These are phyloP conservation scores for Ceratonia siliqua DNA, from an alignment of 306 rosid species.

Conservation along the genomic window DNA sequence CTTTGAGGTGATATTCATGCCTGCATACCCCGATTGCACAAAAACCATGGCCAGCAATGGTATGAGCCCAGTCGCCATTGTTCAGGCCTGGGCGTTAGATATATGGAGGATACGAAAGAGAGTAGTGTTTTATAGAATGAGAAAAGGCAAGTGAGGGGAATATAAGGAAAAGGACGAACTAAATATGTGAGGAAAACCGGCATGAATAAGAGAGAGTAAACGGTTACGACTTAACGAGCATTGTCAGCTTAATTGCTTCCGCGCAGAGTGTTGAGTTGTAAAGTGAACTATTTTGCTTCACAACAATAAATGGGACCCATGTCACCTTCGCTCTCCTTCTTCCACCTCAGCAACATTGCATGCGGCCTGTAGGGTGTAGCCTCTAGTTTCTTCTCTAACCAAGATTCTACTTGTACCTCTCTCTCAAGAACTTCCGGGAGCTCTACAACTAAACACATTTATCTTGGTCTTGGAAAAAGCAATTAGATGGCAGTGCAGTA, in stretches of 20 bases:
- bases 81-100: too few species aligned
- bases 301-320: conserved; percentile 32
- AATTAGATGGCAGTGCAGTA: not conserved
- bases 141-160: not conserved
- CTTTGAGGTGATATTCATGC: conserved; percentile 79
- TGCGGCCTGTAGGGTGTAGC: conserved; percentile 25
- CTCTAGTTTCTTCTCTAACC: not conserved
- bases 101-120: not conserved
- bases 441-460: not conserved
- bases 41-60: conserved; percentile 63
- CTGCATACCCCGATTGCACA: conserved; percentile 60
- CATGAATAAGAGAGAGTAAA: conserved; percentile 30
- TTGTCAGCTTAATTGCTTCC: too few species aligned
- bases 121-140: not conserved
- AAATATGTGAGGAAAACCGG: conserved; percentile 35
- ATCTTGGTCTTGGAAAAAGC: not conserved
- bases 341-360: conserved; percentile 31
- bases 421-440: too few species aligned
- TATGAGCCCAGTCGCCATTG: conserved; percentile 38
- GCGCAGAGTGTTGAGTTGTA: not conserved
- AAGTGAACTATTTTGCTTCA: conserved; percentile 21
- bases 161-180: not conserved
- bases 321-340: not conserved
- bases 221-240: too few species aligned
- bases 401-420: not conserved